Base-by-base conservation (phyloP, 768 basidiomycete species). In the Lentinula detonsa region DNA sequence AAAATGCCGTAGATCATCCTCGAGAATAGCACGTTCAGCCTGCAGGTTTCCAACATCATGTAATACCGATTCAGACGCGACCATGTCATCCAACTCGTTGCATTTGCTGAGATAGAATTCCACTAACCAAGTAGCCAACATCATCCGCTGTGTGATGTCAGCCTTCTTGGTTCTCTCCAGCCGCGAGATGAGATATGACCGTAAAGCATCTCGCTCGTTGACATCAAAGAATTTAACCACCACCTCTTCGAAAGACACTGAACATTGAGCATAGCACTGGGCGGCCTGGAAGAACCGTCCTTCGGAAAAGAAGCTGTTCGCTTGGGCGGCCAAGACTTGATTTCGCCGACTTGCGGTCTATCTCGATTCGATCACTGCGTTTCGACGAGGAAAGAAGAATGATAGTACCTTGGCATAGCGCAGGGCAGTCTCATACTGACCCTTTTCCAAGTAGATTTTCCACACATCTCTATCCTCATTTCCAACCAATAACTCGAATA, bases 31-130 rank as follows among this genome's bases (percentile, higher is more conserved):
- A 48, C 88, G 81, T 70, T 98, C 95, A 3, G 86, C 80, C 52
- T 85, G 81, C 34, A 98, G 74, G 69, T 95, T 95, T 56, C 95
- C 91, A 15, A 89, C 87, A 64, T 96, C 91, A 56, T 87, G 85
- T 10, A 88, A 85, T 13, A 86, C 79, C 1, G 85, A 85, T 71
- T 95, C 93, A 0, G 95, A 91, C 0, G 93, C 94, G 31, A 95
- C 86, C 16, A 95, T 79, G 69, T 98, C 97, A 68, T 99, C 97
- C 55, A 98, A 77, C 63, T 96, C 93, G 68, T 97, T 96, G 72
- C 92, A 94, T 77, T 97, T 98, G 73, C 91, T 91, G 15, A 99
- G 84, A 70, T 95, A 98, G 65, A 98, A 93, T 72, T 99, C 97
- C 34, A 97, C 89, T 11, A 99, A 85, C 97, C 97, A 99, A 0